Evolutionary conservation across 2,329 filamentous ascomycete species (phyloP).

Genomic region (Xylariaceae sp.): DNA sequence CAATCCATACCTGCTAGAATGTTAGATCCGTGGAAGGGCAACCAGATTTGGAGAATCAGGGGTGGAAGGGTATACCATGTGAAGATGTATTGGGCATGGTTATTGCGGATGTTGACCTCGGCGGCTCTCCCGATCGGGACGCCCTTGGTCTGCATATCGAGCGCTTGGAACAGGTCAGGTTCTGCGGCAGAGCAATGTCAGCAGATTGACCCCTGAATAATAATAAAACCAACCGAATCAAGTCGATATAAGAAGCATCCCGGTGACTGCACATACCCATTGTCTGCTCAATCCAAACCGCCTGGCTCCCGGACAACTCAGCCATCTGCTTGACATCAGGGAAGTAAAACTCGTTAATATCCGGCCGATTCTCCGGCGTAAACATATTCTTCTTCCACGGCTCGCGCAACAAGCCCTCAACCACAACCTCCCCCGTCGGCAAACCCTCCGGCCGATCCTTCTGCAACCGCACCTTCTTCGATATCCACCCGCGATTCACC

Average conservation of each 20-base stretch:
- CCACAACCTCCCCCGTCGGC: conserved; percentile 63
- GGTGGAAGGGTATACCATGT: conserved; percentile 67
- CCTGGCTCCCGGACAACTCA: conserved; percentile 68
- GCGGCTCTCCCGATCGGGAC: conserved; percentile 83
- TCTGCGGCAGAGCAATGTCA: conserved; percentile 43
- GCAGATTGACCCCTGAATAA: conserved; percentile 9
- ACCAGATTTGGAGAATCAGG: not conserved
- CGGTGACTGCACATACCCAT: conserved; percentile 60
- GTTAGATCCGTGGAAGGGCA: conserved; percentile 9
- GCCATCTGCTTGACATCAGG: conserved; percentile 94
- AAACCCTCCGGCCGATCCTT: conserved; percentile 58
- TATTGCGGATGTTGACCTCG: conserved; percentile 91
- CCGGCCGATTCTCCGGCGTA: conserved; percentile 82
- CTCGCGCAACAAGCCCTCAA: conserved; percentile 80
- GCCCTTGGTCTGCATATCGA: conserved; percentile 71
- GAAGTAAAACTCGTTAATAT: conserved; percentile 86
- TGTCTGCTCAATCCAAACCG: conserved; percentile 93
- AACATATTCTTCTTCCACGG: conserved; percentile 99
- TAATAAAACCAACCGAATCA: not conserved
- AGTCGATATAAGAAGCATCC: not conserved
- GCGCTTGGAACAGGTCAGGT: conserved; percentile 69
- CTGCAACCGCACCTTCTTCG: conserved; percentile 65
- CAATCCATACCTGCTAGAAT: conserved; percentile 68
- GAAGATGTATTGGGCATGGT: conserved; percentile 97
- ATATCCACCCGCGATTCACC: conserved; percentile 89